Evolutionary conservation across 2,329 filamentous ascomycete genomes (phyloP).

Genomic region (Aspergillus eucalypticola): DNA sequence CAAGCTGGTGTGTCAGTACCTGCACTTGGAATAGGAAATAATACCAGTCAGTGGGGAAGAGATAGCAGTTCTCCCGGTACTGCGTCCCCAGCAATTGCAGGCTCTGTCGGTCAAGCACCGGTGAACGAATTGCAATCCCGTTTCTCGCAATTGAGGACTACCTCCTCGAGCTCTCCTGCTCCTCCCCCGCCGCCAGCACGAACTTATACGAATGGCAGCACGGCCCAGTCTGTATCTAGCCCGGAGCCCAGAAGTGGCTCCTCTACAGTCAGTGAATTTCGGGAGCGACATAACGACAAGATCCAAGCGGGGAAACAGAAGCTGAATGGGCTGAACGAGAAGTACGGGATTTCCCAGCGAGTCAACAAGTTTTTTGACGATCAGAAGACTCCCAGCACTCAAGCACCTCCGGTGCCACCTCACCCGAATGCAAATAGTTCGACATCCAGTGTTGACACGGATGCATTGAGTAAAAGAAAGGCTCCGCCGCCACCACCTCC

Average conservation of each 20-base stretch:
- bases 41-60: conserved; percentile 20
- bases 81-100: conserved; percentile 19
- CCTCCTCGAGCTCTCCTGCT: conserved; percentile 30
- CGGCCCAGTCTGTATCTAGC: conserved; percentile 63
- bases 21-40: conserved; percentile 67
- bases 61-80: conserved; percentile 32
- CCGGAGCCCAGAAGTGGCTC: conserved; percentile 61
- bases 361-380: conserved; percentile 51
- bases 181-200: conserved; percentile 36
- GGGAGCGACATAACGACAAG: conserved; percentile 70
- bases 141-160: conserved; percentile 58
- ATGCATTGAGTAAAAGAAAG: conserved; percentile 45
- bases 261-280: conserved; percentile 66
- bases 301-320: conserved; percentile 61
- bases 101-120: conserved; percentile 41
- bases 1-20: conserved; percentile 77
- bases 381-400: conserved; percentile 30
- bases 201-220: conserved; percentile 54
- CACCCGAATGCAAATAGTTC: conserved; percentile 27
- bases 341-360: conserved; percentile 47
- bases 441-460: conserved; percentile 32
- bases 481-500: conserved; percentile 60
- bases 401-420: conserved; percentile 24
- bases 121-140: conserved; percentile 68
- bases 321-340: conserved; percentile 48